These are phyloP conservation scores for Biancaea sappan DNA, from an alignment of 306 rosid species.

Conservation along the genomic window DNA sequence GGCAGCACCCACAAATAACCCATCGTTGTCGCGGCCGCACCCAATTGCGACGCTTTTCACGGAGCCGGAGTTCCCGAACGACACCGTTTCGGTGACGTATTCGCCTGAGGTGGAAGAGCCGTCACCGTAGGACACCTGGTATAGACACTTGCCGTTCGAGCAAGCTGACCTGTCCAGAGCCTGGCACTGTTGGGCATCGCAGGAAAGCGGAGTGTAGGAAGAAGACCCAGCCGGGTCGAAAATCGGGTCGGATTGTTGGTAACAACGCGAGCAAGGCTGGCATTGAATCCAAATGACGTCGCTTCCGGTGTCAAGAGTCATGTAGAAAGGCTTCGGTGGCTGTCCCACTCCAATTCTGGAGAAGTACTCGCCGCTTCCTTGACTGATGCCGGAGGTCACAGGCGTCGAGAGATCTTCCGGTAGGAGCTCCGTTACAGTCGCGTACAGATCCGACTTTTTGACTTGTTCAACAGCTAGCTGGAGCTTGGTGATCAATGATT, in stretches of 20 bases:
- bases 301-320: slow-evolving; percentile 92
- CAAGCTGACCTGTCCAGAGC: slow-evolving; percentile 55
- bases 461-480: slow-evolving; percentile 41
- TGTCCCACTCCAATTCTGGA: slow-evolving; percentile 68
- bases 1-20: slow-evolving; percentile 75
- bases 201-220: slow-evolving; percentile 52
- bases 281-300: slow-evolving; percentile 95
- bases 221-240: slow-evolving; percentile 66
- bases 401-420: slow-evolving; percentile 71
- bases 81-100: slow-evolving; percentile 64
- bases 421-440: slow-evolving; percentile 46
- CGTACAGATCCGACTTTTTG: slow-evolving; percentile 52
- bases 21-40: slow-evolving; percentile 89
- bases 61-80: slow-evolving; percentile 66
- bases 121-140: slow-evolving; percentile 86
- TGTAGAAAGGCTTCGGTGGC: slow-evolving; percentile 62
- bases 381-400: slow-evolving; percentile 58
- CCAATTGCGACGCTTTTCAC: slow-evolving; percentile 58
- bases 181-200: slow-evolving; percentile 56
- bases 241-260: slow-evolving; percentile 84
- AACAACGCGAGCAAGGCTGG: slow-evolving; percentile 81
- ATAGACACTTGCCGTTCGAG: slow-evolving; percentile 52
- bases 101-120: slow-evolving; percentile 88
- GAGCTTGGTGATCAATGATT: slow-evolving; percentile 57
- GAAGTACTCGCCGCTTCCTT: slow-evolving; percentile 97